phyloP scores from a whole-genome alignment of 2,329 filamentous ascomycete species.

The Cladosporium austrohemisphaericum region DNA sequence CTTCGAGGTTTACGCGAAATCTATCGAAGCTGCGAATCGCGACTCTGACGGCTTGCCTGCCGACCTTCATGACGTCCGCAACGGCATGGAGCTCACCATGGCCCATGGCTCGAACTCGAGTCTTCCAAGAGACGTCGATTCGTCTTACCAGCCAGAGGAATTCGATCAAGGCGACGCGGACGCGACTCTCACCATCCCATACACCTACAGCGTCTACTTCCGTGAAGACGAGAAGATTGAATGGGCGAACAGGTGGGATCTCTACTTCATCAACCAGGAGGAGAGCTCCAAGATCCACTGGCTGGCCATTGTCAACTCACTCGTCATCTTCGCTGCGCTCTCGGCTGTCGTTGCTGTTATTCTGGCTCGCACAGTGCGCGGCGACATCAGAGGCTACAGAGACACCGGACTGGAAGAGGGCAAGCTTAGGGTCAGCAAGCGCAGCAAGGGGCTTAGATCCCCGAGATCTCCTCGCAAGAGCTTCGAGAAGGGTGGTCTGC shows the following conservation, averaged over 20 bases:
- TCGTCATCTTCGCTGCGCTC: slow-evolving; percentile 76
- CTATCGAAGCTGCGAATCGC: slow-evolving; percentile 61
- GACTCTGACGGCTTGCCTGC: slow-evolving; percentile 64
- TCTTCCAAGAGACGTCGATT: slow-evolving; percentile 51
- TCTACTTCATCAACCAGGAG: slow-evolving; percentile 85
- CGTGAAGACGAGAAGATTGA: slow-evolving; percentile 75
- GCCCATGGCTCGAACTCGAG: slow-evolving; percentile 56
- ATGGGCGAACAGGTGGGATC: slow-evolving; percentile 81
- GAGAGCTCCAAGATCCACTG: slow-evolving; percentile 80
- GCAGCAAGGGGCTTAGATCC: slow-evolving; percentile 46
- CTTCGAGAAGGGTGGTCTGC: slow-evolving; percentile 49
- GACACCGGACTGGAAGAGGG: slow-evolving; percentile 65
- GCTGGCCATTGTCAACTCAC: slow-evolving; percentile 82
- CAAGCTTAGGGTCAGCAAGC: slow-evolving; percentile 52
- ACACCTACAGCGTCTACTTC: slow-evolving; percentile 88
- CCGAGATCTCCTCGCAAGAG: slow-evolving; percentile 41
- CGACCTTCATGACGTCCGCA: slow-evolving; percentile 60
- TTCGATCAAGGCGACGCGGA: slow-evolving; percentile 56
- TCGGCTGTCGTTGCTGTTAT: slow-evolving; percentile 79
- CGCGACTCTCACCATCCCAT: slow-evolving; percentile 69
- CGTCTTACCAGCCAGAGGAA: slow-evolving; percentile 57
- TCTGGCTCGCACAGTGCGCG: slow-evolving; percentile 70
- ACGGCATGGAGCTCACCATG: slow-evolving; percentile 67
- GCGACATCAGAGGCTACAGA: slow-evolving; percentile 72
- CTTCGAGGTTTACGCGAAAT: slow-evolving; percentile 88